Evolutionary conservation across 2,329 filamentous ascomycete genomes (phyloP).

Genomic region (Colletotrichum lini): DNA sequence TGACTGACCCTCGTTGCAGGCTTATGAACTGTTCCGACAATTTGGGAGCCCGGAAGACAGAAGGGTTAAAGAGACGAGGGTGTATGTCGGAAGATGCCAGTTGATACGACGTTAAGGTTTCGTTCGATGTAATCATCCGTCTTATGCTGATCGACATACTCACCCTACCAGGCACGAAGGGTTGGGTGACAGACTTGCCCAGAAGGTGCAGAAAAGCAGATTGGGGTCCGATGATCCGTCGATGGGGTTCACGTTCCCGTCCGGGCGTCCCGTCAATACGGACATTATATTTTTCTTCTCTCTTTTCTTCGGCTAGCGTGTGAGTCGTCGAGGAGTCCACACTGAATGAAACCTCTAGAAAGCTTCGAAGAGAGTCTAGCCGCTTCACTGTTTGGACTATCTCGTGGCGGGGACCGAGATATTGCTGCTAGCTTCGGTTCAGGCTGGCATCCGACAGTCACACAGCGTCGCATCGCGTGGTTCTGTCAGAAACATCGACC

Average conservation of each 20-base stretch:
- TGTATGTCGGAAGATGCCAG: constrained; percentile 1
- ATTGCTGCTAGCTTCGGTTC: constrained; percentile 10
- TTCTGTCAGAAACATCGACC: constrained; percentile 3
- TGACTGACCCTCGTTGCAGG: constrained; percentile 12
- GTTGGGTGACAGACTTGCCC: constrained; percentile 1
- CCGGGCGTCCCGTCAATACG: constrained; percentile 11
- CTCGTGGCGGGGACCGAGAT: neutral
- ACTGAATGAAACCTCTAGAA: constrained; percentile 17
- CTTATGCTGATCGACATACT: constrained; percentile 21
- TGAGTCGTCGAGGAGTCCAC: constrained; percentile 4
- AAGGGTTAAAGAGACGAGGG: neutral
- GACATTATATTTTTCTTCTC: constrained; percentile 16
- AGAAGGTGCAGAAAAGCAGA: constrained; percentile 2
- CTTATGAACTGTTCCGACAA: constrained; percentile 4
- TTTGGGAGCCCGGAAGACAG: constrained; percentile 10
- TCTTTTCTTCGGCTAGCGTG: neutral
- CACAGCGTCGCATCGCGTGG: constrained; percentile 27
- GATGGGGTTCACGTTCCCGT: constrained; percentile 21
- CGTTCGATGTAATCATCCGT: constrained; percentile 16
- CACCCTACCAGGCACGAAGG: neutral
- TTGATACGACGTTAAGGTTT: constrained; percentile 16
- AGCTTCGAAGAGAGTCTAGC: constrained; percentile 19
- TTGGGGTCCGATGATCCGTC: constrained; percentile 20
- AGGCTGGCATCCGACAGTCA: constrained; percentile 13
- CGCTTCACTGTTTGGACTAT: neutral